Evolutionary conservation across 768 basidiomycete genomes (phyloP).

Genomic region (Amanita subjunquillea): DNA sequence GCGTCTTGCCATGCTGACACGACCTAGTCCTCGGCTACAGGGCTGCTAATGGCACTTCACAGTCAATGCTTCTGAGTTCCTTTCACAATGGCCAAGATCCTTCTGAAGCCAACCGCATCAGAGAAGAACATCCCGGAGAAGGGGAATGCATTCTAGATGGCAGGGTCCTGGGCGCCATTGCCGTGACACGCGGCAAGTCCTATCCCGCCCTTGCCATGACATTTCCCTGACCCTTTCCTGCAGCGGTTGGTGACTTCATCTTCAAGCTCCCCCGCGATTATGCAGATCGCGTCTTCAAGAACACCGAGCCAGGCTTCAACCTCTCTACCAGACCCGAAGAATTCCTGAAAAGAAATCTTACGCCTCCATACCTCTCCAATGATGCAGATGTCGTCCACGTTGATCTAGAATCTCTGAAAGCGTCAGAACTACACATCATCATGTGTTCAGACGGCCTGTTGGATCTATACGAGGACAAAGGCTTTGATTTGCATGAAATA

Average conservation of each 20-base stretch:
- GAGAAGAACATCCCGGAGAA: slow-evolving; percentile 37
- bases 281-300: slow-evolving; percentile 35
- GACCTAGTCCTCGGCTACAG: slow-evolving; percentile 31
- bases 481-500: slow-evolving; percentile 17
- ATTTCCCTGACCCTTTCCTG: background rate
- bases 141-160: slow-evolving; percentile 29
- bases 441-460: slow-evolving; percentile 43
- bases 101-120: slow-evolving; percentile 29
- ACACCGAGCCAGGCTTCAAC: slow-evolving; percentile 26
- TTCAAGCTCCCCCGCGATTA: slow-evolving; percentile 44
- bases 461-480: slow-evolving; percentile 30
- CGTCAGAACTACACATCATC: slow-evolving; percentile 25
- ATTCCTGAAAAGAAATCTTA: slow-evolving; percentile 32
- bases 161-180: slow-evolving; percentile 44
- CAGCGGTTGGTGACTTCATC: slow-evolving; percentile 43
- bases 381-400: slow-evolving; percentile 32
- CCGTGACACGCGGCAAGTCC: slow-evolving; percentile 41
- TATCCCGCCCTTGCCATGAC: background rate
- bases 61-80: slow-evolving; percentile 27
- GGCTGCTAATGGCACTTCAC: slow-evolving; percentile 23
- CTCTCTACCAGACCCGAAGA: slow-evolving; percentile 25
- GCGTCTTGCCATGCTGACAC: background rate
- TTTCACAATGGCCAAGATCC: slow-evolving; percentile 40
- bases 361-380: slow-evolving; percentile 45
- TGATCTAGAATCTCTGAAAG: slow-evolving; percentile 15